Evolutionary conservation across 805 yeast species (phyloP), one percentile per base, ranked within the genome.

Genomic region (Suhomyces kilbournensis): DNA sequence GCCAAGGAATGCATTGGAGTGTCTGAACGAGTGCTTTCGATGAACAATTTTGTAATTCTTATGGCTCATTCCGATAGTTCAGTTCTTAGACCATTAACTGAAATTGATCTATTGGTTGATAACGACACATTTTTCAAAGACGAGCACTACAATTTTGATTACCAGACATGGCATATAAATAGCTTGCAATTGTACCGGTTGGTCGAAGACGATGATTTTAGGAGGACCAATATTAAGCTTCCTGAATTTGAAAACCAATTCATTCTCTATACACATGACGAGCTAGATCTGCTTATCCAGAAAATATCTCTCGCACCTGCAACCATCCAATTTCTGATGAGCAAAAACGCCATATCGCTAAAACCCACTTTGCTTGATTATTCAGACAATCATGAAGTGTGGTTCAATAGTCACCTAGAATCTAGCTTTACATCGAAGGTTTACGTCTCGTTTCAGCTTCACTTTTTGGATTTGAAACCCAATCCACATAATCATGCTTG

Each of bases 381-480:
- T 48, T 69, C 74, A 25, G 50, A 61, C 0, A 58, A 62, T 5
- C 70, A 70, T 54, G 85, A 85, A 51, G 53, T 82, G 40, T 86
- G 90, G 90, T 60, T 69, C 5, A 76, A 79, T 52, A 49, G 56
- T 17, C 83, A 80, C 47, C 30, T 53, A 2, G 61, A 65, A 3
- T 44, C 48, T 19, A 53, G 53, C 15, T 65, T 26, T 59, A 66
- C 54, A 30, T 66, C 71, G 1, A 77, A 72, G 52, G 57, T 69
- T 0, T 65, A 74, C 10, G 54, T 82, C 0, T 76, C 85, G 2
- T 64, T 84, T 42, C 85, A 82, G 46, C 50, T 85, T 0, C 61
- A 68, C 0, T 69, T 70, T 30, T 50, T 69, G 0, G 32, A 46
- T 0, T 17, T 78, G 5, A 48, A 53, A 2, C 60, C 78, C 0